A percentile compares a stretch with the other conserved stretches of the same genome.
These are phyloP conservation scores for Toxoplasma gondii DNA, from an alignment of 169 alveolate species.

Conservation along the genomic window DNA sequence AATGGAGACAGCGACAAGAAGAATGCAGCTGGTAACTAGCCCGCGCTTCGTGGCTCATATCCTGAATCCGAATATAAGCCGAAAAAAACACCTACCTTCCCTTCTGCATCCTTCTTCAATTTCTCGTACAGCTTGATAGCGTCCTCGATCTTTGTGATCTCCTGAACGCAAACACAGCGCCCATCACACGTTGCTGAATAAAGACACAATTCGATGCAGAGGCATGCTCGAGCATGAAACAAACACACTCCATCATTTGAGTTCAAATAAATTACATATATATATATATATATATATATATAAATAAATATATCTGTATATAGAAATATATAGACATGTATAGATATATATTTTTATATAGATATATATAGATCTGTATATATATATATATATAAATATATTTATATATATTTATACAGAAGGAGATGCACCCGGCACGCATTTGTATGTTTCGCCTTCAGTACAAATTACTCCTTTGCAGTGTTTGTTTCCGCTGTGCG, in stretches of 20 bases:
- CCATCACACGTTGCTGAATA: not conserved
- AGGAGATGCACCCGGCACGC: too few species aligned
- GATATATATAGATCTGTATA: not conserved
- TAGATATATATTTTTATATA: too few species aligned
- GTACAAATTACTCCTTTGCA: too few species aligned
- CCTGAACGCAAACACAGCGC: conserved; percentile 84
- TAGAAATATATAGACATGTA: not conserved
- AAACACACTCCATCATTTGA: too few species aligned
- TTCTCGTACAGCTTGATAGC: conserved; percentile 94
- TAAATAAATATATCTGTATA: not conserved
- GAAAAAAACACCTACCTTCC: conserved; percentile 63
- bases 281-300: too few species aligned
- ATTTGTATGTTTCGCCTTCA: too few species aligned
- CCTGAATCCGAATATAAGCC: not conserved
- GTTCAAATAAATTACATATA: too few species aligned
- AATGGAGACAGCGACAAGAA: too few species aligned
- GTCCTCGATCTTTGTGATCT: conserved; percentile 88
- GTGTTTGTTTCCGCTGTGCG: too few species aligned
- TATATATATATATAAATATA: not conserved
- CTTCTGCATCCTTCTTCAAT: conserved; percentile 89
- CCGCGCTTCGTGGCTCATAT: too few species aligned
- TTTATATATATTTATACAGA: conserved; percentile 1
- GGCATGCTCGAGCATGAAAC: too few species aligned
- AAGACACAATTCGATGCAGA: not conserved
- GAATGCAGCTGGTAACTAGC: too few species aligned